Evolutionary conservation across 2,329 filamentous ascomycete genomes (phyloP), one percentile per base, ranked within the genome.

Genomic region (Cladosporium velox): DNA sequence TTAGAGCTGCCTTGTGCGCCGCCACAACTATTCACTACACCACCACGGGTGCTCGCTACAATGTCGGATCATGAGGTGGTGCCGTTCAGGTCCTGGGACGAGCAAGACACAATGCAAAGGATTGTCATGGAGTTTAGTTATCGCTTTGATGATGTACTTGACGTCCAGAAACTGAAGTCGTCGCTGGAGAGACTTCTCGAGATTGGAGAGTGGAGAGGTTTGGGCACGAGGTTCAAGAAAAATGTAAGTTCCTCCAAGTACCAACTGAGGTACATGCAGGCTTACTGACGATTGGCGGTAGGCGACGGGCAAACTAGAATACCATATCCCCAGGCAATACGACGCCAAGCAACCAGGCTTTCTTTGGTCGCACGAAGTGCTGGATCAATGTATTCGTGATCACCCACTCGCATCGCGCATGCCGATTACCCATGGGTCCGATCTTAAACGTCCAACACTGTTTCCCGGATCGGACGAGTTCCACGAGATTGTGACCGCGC

Each of bases 141-240:
- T 49, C 63, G 67, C 6, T 70, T 70, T 44, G 67, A 70, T 41
- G 69, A 68, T 63, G 65, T 70, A 15, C 57, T 69, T 11, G 67
- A 70, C 54, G 21, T 52, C n/a, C 51, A 26, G n/a, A 67, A 68
- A 26, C 44, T 70, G 28, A 66, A 60, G 32, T 35, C 35, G 10
- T 54, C 69, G 18, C 41, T 70, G 12, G 63, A 64, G 14, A 54
- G 67, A 21, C 59, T 69, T 4, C 26, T 70, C 4, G 65, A 69
- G 32, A 59, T 69, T 3, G 67, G 61, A 2, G 65, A 59, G 28
- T 68, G 67, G 67, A 54, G 61, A 32, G 59, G 60, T 14, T 21
- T 68, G 15, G 64, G 67, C 3, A 65, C 52, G 12, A 60, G 69
- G 24, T 21, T 70, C 11, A 59, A 58, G n/a, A 63, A 66, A 24